These are phyloP conservation scores for Galerina sulciceps DNA, from an alignment of 768 basidiomycete species.

Conservation along the genomic window DNA sequence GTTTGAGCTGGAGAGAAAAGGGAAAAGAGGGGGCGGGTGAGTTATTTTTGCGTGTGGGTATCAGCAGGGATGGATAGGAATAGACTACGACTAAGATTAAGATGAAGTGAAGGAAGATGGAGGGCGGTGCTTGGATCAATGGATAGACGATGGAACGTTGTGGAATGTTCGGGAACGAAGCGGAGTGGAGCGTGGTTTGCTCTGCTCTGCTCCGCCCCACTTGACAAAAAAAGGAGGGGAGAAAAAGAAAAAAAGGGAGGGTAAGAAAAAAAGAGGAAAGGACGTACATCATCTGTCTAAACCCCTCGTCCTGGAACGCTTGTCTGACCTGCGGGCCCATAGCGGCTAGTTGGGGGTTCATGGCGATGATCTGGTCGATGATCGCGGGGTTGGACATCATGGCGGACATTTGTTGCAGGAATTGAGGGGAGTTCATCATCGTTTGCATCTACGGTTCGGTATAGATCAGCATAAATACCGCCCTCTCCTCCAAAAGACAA, in stretches of 20 bases:
- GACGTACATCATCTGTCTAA: constrained; percentile 75
- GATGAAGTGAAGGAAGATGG: too few species aligned
- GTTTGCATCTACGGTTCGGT: constrained; percentile 61
- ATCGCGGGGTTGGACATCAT: constrained; percentile 90
- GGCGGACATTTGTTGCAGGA: constrained; percentile 84
- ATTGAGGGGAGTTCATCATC: constrained; percentile 86
- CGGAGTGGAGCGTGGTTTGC: too few species aligned
- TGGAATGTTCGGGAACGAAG: not conserved
- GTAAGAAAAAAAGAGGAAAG: not conserved
- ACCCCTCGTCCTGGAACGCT: constrained; percentile 76
- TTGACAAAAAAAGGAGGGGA: not conserved
- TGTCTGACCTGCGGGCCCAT: constrained; percentile 85
- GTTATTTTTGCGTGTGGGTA: not conserved
- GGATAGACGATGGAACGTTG: too few species aligned
- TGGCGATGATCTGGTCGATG: constrained; percentile 83
- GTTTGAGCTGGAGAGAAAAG: constrained; percentile 57
- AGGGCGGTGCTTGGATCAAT: too few species aligned
- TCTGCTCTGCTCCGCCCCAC: too few species aligned
- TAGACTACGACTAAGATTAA: not conserved
- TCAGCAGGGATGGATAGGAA: too few species aligned
- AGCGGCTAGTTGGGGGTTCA: constrained; percentile 74
- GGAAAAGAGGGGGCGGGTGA: not conserved
- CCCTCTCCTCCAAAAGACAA: too few species aligned
- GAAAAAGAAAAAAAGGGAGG: too few species aligned
- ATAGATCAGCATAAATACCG: not conserved